Evolutionary conservation across 306 rosid genomes (phyloP).

Genomic region (Pterocarpus macrocarpus): DNA sequence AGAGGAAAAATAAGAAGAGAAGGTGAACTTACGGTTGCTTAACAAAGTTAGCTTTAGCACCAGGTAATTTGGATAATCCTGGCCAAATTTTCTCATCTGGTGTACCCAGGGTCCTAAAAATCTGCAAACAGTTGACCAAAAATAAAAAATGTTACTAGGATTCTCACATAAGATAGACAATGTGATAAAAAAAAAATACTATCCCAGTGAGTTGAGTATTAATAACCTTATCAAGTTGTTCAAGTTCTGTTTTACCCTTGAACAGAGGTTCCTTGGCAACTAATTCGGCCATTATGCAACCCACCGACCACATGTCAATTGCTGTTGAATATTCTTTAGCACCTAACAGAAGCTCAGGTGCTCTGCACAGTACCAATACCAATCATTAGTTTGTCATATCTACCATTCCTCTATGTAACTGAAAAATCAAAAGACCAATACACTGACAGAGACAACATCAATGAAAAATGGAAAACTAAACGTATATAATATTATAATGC

Average conservation of each 20-base stretch:
- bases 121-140: conserved; percentile 59
- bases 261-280: conserved; percentile 83
- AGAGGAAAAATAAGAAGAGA: neutral
- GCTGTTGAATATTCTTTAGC: conserved; percentile 88
- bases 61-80: conserved; percentile 79
- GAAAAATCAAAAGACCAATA: neutral
- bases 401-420: neutral
- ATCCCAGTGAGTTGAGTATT: neutral
- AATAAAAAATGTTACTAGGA: conserved; percentile 28
- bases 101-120: conserved; percentile 78
- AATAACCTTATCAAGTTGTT: conserved; percentile 83
- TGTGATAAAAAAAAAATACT: neutral
- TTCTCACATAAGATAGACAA: neutral
- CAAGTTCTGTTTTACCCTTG: conserved; percentile 80
- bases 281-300: conserved; percentile 95
- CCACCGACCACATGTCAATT: conserved; percentile 97
- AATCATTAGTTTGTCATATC: conserved; percentile 13
- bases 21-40: conserved; percentile 72
- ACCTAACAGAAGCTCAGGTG: conserved; percentile 90
- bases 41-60: conserved; percentile 69
- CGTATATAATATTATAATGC: neutral
- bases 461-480: neutral
- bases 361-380: conserved; percentile 58
- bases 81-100: conserved; percentile 89
- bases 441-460: neutral